These are phyloP conservation scores for Termitomyces sp. DNA, from an alignment of 768 basidiomycete genomes.

Conservation along the genomic window DNA sequence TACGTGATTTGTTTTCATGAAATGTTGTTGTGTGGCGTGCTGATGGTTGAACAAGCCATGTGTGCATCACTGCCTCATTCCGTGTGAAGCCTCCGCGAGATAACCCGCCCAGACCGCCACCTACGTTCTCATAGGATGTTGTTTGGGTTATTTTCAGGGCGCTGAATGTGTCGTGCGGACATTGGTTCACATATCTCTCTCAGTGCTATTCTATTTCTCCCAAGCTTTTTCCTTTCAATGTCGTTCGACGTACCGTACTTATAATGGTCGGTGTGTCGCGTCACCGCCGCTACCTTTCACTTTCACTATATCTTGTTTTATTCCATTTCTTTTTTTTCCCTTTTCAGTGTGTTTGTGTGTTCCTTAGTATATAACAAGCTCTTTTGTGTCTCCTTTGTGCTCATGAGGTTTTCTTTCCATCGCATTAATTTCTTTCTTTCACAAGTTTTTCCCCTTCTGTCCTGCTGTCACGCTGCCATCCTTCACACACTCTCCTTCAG, in stretches of 20 bases:
- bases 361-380: conserved; percentile 15
- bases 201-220: conserved; percentile 6
- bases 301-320: conserved; percentile 20
- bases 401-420: not conserved
- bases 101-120: conserved; percentile 26
- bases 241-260: conserved; percentile 14
- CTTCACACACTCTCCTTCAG: conserved; percentile 9
- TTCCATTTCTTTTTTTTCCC: conserved; percentile 9
- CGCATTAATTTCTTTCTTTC: conserved; percentile 6
- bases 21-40: conserved; percentile 9
- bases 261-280: conserved; percentile 10
- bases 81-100: conserved; percentile 74
- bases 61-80: conserved; percentile 73
- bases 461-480: conserved; percentile 14
- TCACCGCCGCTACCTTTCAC: conserved; percentile 1
- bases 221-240: not conserved
- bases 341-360: conserved; percentile 9
- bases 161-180: conserved; percentile 11
- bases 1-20: conserved; percentile 42
- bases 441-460: not conserved
- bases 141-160: conserved; percentile 14
- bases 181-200: conserved; percentile 17
- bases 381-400: conserved; percentile 1
- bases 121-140: conserved; percentile 21
- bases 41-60: conserved; percentile 49